These are phyloP conservation scores for Wallacemonas collosoma DNA, from an alignment of 208 protist genomes.

Conservation along the genomic window DNA sequence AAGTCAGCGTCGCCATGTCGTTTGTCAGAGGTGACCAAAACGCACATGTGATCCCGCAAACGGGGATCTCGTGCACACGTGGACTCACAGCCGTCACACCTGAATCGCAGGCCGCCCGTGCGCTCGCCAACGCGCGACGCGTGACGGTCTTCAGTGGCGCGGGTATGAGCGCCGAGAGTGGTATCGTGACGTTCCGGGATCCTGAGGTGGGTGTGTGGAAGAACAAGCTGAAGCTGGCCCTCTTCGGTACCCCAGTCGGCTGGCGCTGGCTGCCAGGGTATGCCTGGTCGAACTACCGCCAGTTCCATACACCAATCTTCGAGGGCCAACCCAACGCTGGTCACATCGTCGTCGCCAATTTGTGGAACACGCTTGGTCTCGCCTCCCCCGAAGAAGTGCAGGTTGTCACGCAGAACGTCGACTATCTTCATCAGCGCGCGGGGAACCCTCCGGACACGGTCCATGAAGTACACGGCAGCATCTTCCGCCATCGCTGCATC, in stretches of 20 bases:
- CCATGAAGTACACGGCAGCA: slow-evolving; percentile 47
- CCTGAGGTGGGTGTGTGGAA: slow-evolving; percentile 40
- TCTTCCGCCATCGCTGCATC: slow-evolving; percentile 35
- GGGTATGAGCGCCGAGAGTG: slow-evolving; percentile 50
- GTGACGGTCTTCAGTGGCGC: slow-evolving; percentile 46
- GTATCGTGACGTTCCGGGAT: slow-evolving; percentile 47
- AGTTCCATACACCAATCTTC: slow-evolving; percentile 33
- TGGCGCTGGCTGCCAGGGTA: slow-evolving; percentile 30
- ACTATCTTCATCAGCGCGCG: slow-evolving; percentile 49
- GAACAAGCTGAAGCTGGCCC: slow-evolving; percentile 24
- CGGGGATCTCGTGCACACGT: too few species aligned
- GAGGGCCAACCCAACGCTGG: slow-evolving; percentile 36
- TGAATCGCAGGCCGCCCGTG: background rate
- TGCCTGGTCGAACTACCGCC: slow-evolving; percentile 30
- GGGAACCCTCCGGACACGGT: slow-evolving; percentile 20
- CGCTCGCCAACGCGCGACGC: slow-evolving; percentile 22
- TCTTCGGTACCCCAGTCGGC: slow-evolving; percentile 32
- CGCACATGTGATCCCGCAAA: too few species aligned
- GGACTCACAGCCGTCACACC: background rate
- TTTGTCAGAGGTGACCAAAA: too few species aligned
- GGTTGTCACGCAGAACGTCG: slow-evolving; percentile 62
- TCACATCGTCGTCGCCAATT: slow-evolving; percentile 28
- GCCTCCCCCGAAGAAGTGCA: slow-evolving; percentile 15
- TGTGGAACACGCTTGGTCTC: slow-evolving; percentile 15
- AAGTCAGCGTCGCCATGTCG: too few species aligned